A percentile compares a stretch with the other conserved stretches of the same genome.
phyloP scores from a whole-genome alignment of 2,329 filamentous ascomycete species.

The Catunica adiposa region DNA sequence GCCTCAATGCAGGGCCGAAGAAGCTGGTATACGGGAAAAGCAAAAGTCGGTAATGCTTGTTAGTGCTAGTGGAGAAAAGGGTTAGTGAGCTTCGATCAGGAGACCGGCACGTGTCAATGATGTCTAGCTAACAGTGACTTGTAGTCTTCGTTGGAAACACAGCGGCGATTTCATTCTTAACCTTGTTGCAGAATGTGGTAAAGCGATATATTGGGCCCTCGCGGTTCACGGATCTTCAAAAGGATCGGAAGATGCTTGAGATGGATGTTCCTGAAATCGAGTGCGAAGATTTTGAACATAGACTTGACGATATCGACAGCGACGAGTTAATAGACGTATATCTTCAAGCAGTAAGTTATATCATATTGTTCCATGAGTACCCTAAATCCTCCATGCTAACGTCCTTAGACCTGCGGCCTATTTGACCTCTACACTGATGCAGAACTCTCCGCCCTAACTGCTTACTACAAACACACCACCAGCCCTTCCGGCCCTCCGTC shows the following conservation, averaged over 20 bases:
- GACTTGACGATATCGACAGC: slow-evolving; percentile 4
- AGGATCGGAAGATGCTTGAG: slow-evolving; percentile 10
- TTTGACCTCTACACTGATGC: slow-evolving; percentile 14
- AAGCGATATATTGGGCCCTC: slow-evolving; percentile 14
- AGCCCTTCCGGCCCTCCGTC: not conserved
- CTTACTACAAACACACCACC: not conserved
- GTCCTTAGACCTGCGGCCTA: slow-evolving; percentile 10
- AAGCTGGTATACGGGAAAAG: not conserved
- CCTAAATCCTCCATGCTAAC: not conserved
- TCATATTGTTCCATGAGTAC: not conserved
- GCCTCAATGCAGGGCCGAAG: not conserved
- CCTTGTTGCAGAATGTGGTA: slow-evolving; percentile 13
- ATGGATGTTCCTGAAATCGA: slow-evolving; percentile 10
- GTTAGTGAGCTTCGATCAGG: not conserved
- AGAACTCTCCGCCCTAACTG: slow-evolving; percentile 6
- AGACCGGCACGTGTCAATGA: not conserved
- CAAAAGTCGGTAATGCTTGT: slow-evolving; percentile 12
- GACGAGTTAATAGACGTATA: slow-evolving; percentile 12
- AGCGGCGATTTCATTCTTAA: slow-evolving; percentile 14
- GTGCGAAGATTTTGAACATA: slow-evolving; percentile 5
- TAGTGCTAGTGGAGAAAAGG: slow-evolving; percentile 11
- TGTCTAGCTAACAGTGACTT: not conserved
- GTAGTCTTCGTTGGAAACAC: slow-evolving; percentile 13
- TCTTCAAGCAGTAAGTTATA: slow-evolving; percentile 14
- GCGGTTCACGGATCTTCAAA: slow-evolving; percentile 14